Base-by-base conservation (phyloP, 2,329 filamentous ascomycete genomes). In the Fusarium camptoceras region DNA sequence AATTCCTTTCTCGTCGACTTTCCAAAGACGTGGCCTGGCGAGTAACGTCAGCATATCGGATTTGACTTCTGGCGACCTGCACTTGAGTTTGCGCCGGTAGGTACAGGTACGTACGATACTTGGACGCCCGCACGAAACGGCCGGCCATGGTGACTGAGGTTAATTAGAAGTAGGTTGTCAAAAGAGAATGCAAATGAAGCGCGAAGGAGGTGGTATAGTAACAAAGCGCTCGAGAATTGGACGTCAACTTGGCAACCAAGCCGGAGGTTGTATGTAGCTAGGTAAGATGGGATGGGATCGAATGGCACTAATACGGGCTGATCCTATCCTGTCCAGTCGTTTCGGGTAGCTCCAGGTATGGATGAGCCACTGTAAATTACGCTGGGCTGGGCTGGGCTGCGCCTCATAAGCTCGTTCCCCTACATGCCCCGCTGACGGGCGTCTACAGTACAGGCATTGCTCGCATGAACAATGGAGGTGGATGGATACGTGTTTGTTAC, bases 1-100 rank as follows among this genome's bases (percentile, higher is more conserved):
- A 93, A 93, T 81, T 99, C 96, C 88, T 97, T 98, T 83, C 93
- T 91, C 73, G 94, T 97, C 69, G 94, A 85, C 84, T 97, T 96
- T 80, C 96, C 96, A 85, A 98, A 99, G 84, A 99, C 92, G 87
- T 99, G 96, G 87, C 95, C 95, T 98, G 81, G 59, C 44, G 51
- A 71, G 72, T 74, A 70, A 72, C 64, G 73, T 76, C 72, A 76
- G 75, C 72, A 67, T 70, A 62, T 55, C 39, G 46, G 48, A 53
- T 62, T 58, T 54, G 68, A 15, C 24, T 42, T 53, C 49, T 42
- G 70, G 70, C 57, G 27, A 47, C 51, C 31, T 51, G 70, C 74
- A 68, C 64, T 65, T 51, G 69, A 68, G 66, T 69, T 73, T 76
- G 75, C 74, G 73, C 69, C 60, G 68, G 68, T 66, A 84, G 87